Conservation (phyloP, 352 stramenopile species). For the Thalassiosira mediterranea region DNA sequence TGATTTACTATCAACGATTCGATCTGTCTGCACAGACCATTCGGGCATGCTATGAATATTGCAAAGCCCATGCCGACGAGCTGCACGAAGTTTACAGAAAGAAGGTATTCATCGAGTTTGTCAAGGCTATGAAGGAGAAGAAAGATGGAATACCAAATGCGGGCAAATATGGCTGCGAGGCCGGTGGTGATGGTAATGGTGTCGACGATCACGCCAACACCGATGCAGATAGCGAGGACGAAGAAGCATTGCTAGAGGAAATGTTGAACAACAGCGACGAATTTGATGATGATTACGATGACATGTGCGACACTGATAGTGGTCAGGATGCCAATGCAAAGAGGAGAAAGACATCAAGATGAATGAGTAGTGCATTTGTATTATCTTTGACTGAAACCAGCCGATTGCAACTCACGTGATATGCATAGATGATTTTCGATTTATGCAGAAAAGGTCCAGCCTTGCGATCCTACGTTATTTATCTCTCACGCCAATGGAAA, state of each 20-base stretch:
- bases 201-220: constrained; percentile 43
- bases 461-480: too few species aligned
- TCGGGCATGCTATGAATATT: constrained; percentile 70
- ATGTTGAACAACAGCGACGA: constrained; percentile 75
- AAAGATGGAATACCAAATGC: constrained; percentile 3
- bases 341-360: constrained; percentile 7
- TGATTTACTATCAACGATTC: constrained; percentile 82
- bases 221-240: constrained; percentile 49
- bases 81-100: constrained; percentile 67
- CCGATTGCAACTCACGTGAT: too few species aligned
- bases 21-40: constrained; percentile 49
- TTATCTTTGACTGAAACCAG: too few species aligned
- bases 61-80: constrained; percentile 59
- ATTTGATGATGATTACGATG: constrained; percentile 77
- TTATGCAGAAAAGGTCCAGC: too few species aligned
- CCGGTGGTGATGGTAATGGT: constrained; percentile 8
- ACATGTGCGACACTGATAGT: constrained; percentile 1
- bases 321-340: not conserved
- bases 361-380: not conserved
- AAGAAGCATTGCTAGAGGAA: constrained; percentile 78
- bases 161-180: not conserved
- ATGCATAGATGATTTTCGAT: too few species aligned
- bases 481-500: too few species aligned
- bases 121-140: constrained; percentile 76
- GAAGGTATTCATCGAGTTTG: constrained; percentile 77